These are phyloP conservation scores for Chamaenerion angustifolium DNA, from an alignment of 345 rosid genomes.

Conservation along the genomic window DNA sequence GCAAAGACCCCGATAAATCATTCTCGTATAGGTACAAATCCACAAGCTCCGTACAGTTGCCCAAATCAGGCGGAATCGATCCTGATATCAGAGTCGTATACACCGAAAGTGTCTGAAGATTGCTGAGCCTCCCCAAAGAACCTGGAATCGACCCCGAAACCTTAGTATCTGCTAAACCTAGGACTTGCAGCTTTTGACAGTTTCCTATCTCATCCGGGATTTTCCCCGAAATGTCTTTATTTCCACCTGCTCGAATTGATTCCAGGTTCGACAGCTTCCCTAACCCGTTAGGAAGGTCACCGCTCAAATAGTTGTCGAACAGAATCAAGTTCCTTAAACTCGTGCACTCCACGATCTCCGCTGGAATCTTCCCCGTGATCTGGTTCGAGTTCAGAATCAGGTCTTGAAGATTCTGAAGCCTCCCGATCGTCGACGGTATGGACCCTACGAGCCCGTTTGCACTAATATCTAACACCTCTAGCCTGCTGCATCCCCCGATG, in stretches of 20 bases:
- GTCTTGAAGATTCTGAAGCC: conserved; percentile 46
- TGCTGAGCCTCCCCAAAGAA: conserved; percentile 56
- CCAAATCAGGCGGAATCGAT: conserved; percentile 48
- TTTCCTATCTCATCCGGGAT: conserved; percentile 64
- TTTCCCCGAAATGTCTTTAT: conserved; percentile 55
- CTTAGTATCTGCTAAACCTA: conserved; percentile 74
- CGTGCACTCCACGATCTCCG: conserved; percentile 48
- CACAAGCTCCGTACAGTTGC: conserved; percentile 57
- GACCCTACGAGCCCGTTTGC: conserved; percentile 57
- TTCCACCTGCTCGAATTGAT: conserved; percentile 64
- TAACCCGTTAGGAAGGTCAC: conserved; percentile 39
- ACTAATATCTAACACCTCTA: conserved; percentile 40
- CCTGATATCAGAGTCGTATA: conserved; percentile 64
- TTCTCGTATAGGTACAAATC: conserved; percentile 64
- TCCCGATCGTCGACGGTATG: conserved; percentile 59
- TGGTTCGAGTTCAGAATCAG: conserved; percentile 58
- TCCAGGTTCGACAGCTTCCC: conserved; percentile 45
- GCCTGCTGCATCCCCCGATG: conserved; percentile 31
- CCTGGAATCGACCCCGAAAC: conserved; percentile 54
- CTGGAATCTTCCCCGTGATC: conserved; percentile 52
- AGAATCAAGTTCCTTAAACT: conserved; percentile 42
- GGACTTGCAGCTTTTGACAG: conserved; percentile 37
- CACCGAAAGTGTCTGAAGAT: conserved; percentile 46
- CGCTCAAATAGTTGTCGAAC: conserved; percentile 53
- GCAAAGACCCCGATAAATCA: conserved; percentile 54